Percentiles rank a stretch among this genome's conserved stretches.
Conservation (phyloP, 2,329 filamentous ascomycete genomes). For the Didymellaceae sp. region DNA sequence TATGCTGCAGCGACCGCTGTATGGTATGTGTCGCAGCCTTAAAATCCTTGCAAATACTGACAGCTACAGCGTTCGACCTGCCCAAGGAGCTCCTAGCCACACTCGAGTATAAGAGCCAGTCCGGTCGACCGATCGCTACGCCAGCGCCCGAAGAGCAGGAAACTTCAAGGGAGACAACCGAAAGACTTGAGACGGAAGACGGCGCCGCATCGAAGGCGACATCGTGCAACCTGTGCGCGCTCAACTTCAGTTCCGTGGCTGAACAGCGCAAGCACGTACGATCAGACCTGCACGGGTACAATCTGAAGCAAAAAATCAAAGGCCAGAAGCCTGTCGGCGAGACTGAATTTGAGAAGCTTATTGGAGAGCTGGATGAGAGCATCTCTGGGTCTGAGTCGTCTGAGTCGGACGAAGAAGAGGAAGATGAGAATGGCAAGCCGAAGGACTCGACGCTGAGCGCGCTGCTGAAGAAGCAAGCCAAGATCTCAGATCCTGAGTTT, state of each 20-base stretch:
- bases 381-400: constrained; percentile 84
- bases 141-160: constrained; percentile 16
- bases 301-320: constrained; percentile 88
- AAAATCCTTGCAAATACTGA: constrained; percentile 19
- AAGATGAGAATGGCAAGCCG: constrained; percentile 56
- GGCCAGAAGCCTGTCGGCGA: constrained; percentile 76
- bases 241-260: constrained; percentile 72
- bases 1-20: constrained; percentile 48
- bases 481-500: constrained; percentile 65
- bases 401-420: constrained; percentile 76
- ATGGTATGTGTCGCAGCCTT: constrained; percentile 34
- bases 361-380: constrained; percentile 88
- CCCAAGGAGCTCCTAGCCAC: constrained; percentile 74
- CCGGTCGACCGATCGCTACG: constrained; percentile 27
- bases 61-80: constrained; percentile 75
- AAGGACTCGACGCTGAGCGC: constrained; percentile 76
- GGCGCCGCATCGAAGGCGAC: constrained; percentile 64
- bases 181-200: constrained; percentile 48
- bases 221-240: constrained; percentile 79
- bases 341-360: constrained; percentile 81
- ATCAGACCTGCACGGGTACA: constrained; percentile 92
- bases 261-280: constrained; percentile 87
- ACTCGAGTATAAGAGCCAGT: constrained; percentile 63
- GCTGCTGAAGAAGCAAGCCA: constrained; percentile 83
- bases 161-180: constrained; percentile 31